phyloP scores from a whole-genome alignment of 75 land plant genomes.

The Pseudotsuga menziesii region DNA sequence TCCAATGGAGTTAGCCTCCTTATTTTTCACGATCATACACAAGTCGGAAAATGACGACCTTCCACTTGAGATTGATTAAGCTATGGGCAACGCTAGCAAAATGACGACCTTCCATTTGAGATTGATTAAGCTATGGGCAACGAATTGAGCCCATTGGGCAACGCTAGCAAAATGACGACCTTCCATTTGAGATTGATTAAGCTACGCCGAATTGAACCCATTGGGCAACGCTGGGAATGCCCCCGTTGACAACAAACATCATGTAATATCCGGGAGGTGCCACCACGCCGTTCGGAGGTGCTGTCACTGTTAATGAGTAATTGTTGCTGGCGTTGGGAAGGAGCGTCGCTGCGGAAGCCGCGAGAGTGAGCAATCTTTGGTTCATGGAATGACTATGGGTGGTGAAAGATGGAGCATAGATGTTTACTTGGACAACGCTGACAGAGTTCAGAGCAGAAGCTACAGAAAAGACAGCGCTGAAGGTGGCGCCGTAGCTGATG shows the following conservation, averaged over 20 bases:
- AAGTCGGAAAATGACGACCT: too few relatives aligned
- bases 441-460: not conserved
- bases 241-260: conserved; percentile 37
- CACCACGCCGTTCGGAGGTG: conserved; percentile 40
- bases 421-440: conserved; percentile 1
- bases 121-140: conserved; percentile 6
- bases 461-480: conserved; percentile 18
- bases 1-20: too few relatives aligned
- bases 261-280: conserved; percentile 66
- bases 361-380: conserved; percentile 55
- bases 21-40: too few relatives aligned
- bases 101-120: too few relatives aligned
- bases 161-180: conserved; percentile 6
- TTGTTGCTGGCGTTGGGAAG: not conserved
- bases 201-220: conserved; percentile 27
- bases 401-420: conserved; percentile 45
- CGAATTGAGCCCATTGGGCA: conserved; percentile 35
- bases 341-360: not conserved
- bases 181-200: too few relatives aligned
- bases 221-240: conserved; percentile 35
- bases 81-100: conserved; percentile 26
- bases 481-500: conserved; percentile 17
- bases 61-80: too few relatives aligned
- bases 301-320: conserved; percentile 15
- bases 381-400: conserved; percentile 54